These are phyloP conservation scores for Talaromyces atroroseus DNA, from an alignment of 2,329 filamentous ascomycete species.

Conservation along the genomic window DNA sequence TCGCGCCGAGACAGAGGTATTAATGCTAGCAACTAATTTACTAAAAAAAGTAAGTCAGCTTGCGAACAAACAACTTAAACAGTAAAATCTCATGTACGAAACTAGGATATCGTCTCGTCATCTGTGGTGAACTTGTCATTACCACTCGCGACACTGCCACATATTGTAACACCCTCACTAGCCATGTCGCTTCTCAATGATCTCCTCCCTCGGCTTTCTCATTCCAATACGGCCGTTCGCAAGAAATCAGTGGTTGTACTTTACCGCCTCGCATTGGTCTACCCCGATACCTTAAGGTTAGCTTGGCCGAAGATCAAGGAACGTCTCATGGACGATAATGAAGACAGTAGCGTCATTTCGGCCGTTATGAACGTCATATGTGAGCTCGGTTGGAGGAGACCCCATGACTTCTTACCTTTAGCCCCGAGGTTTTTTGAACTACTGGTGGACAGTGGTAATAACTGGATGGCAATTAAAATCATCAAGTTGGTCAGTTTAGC, in stretches of 20 bases:
- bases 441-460: slow-evolving; percentile 85
- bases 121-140: slow-evolving; percentile 73
- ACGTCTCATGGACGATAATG: slow-evolving; percentile 77
- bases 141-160: slow-evolving; percentile 83
- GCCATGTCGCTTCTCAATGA: slow-evolving; percentile 85
- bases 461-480: slow-evolving; percentile 99
- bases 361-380: slow-evolving; percentile 96
- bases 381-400: slow-evolving; percentile 88
- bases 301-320: slow-evolving; percentile 99
- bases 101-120: slow-evolving; percentile 56
- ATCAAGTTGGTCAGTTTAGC: slow-evolving; percentile 75
- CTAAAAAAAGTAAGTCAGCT: slow-evolving; percentile 69
- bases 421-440: slow-evolving; percentile 90
- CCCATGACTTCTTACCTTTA: slow-evolving; percentile 86
- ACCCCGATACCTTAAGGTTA: slow-evolving; percentile 83
- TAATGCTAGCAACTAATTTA: slow-evolving; percentile 95
- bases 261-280: slow-evolving; percentile 90
- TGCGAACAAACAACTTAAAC: not conserved
- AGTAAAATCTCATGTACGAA: not conserved
- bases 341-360: slow-evolving; percentile 89
- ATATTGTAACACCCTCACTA: slow-evolving; percentile 87
- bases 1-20: slow-evolving; percentile 86
- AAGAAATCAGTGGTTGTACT: slow-evolving; percentile 96
- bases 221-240: slow-evolving; percentile 77
- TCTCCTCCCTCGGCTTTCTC: slow-evolving; percentile 75